Evolutionary conservation across 768 basidiomycete genomes (phyloP), one percentile per base, ranked within the genome.

Genomic region (Trametes villosa): DNA sequence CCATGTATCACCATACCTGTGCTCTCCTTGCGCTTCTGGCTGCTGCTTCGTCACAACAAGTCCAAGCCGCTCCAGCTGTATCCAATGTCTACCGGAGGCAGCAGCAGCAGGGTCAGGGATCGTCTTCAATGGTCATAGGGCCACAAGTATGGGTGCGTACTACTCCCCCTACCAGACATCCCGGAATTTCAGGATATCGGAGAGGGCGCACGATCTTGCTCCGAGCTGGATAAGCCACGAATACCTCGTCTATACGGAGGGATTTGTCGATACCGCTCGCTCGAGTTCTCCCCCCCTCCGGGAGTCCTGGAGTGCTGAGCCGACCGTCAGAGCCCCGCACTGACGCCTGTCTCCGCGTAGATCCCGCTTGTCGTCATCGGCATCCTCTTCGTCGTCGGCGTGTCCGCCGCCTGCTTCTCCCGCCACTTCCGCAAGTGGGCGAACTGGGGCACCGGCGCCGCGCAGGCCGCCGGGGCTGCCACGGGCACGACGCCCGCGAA

Each of bases 341-440:
- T 38, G 18, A 26, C 15, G 17, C 4, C 20, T 38, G 13, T 2
- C 20, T 27, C 17, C 30, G 9, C 27, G 15, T 31, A 65, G 64
- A 50, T 65, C 17, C 64, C 64, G 4, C 57, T 66, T 30, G 57
- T 55, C 40, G 52, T 64, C 12, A 46, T 63, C 54, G 65, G 34
- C n/a, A 27, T 42, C 17, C 55, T 66, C 8, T 52, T 64, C 44
- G 29, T 64, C 46, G 40, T 53, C 17, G 59, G 53, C 29, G 38
- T 57, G 22, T 41, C 52, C 50, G 55, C 58, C 57, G 62, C 62
- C 24, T 62, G 65, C 52, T 24, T 42, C 7, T 48, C 47, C 45
- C 55, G 64, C 34, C 36, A 56, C 26, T 45, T 58, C 47, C 52
- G 62, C 27, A 18, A 41, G 34, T 47, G 57, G 41, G 33, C 58